Evolutionary conservation across 108 stramenopile species (phyloP), one percentile per base, ranked within the genome.

Genomic region (Cyclotella distinguenda): DNA sequence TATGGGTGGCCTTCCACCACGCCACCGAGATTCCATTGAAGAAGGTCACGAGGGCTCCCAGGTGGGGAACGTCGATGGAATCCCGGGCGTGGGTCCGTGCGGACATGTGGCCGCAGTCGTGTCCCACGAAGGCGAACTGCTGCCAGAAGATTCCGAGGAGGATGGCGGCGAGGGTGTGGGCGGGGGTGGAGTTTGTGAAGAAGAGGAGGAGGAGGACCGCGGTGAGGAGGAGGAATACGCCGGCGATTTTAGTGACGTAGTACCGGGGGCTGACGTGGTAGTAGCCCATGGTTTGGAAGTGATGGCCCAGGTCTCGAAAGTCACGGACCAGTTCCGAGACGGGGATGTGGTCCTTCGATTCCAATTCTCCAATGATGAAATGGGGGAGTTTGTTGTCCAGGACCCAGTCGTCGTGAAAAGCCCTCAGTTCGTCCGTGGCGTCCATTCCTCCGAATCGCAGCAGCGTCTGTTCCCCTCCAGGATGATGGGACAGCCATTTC

Each of bases 1-100:
- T 93, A 72, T 96, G 96, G 7, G 81, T 86, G 63, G 81, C 86
- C 68, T 95, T 96, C 96, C 96, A 96, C 96, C 96, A 96, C 22
- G 84, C 80, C 0, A 93, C 75, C 3, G 82, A 80, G 48, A 96
- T 91, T 0, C 96, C 96, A 33, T 80, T 82, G 53, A 83, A 73
- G 50, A 84, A 66, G 18, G 74, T 79, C 0, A 74, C 84, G 0
- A 85, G 27, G 9, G 82, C 77, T 26, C 82, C 72, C 10, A 85
- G 86, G 8, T 83, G 30, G 3, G 66, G 49, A 0, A 85, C 60
- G 27, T 83, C 80, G 49, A 89, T 77, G 13, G 62, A 43, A 36
- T 79, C 77, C 22, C 94, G 86, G 15, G 59, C 76, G 44, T 78
- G 49, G 39, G 86, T 78, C 39, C 82, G 64, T 36, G 88, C 86